phyloP scores from a whole-genome alignment of 352 stramenopile species.

The Plasmopara halstedii region DNA sequence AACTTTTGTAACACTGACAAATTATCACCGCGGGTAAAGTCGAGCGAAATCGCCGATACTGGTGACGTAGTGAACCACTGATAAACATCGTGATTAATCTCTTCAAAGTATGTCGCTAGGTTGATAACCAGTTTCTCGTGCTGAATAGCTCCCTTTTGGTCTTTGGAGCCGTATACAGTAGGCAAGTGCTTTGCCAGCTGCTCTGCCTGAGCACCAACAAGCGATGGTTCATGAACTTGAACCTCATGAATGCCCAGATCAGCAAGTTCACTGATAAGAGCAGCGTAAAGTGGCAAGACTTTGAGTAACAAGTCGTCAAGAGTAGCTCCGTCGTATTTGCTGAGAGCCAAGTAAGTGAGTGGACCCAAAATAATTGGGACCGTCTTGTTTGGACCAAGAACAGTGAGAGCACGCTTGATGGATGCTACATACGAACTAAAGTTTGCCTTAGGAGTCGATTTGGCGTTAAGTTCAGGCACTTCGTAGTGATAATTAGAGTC shows the following conservation, averaged over 20 bases:
- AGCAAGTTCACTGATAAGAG: constrained; percentile 64
- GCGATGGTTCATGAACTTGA: constrained; percentile 88
- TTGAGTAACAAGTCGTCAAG: constrained; percentile 62
- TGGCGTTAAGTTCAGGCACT: constrained; percentile 83
- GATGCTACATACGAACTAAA: constrained; percentile 64
- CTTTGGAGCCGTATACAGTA: constrained; percentile 64
- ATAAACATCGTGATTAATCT: constrained; percentile 83
- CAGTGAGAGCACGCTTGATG: constrained; percentile 71
- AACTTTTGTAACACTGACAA: constrained; percentile 76
- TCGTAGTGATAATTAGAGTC: constrained; percentile 96
- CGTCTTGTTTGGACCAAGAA: constrained; percentile 76
- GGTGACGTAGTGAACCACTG: constrained; percentile 78
- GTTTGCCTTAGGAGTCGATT: constrained; percentile 65
- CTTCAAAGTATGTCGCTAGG: constrained; percentile 86
- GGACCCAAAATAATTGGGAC: constrained; percentile 78
- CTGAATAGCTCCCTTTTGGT: constrained; percentile 43
- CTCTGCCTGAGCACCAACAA: constrained; percentile 67
- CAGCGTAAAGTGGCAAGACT: constrained; percentile 74
- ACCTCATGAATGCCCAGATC: constrained; percentile 75
- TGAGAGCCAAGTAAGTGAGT: constrained; percentile 73
- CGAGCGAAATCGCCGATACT: constrained; percentile 80
- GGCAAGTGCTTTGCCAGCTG: constrained; percentile 45
- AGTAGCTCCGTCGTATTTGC: constrained; percentile 72
- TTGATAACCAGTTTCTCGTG: constrained; percentile 62
- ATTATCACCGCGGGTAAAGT: constrained; percentile 89